Evolutionary conservation across 345 rosid genomes (phyloP).

Genomic region (Populus ilicifolia): DNA sequence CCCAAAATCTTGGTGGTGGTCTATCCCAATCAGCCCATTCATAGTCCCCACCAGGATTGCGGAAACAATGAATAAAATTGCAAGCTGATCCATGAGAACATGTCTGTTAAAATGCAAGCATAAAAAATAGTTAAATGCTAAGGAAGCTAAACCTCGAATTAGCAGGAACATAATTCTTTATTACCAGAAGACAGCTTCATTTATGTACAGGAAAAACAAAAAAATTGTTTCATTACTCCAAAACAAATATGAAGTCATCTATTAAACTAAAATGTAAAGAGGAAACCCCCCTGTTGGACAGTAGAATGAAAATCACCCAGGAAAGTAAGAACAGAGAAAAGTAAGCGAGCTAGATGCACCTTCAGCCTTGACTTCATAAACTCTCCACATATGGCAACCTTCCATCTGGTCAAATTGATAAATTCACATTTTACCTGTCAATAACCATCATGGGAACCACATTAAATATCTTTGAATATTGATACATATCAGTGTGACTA

Average conservation of each 20-base stretch:
- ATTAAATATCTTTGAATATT: background rate
- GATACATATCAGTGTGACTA: no score
- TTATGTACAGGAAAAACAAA: background rate
- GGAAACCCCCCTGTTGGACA: background rate
- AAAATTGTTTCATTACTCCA: background rate
- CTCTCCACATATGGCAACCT: conserved; percentile 95
- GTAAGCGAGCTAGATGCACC: conserved; percentile 36
- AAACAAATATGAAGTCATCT: background rate
- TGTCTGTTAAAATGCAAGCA: conserved; percentile 42
- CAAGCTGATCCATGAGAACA: conserved; percentile 91
- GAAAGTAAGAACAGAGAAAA: conserved; percentile 1
- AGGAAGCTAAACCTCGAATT: background rate
- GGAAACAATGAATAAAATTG: conserved; percentile 95
- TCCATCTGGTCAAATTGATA: conserved; percentile 83
- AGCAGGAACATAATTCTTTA: background rate
- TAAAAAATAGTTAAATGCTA: background rate
- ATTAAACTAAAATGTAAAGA: background rate
- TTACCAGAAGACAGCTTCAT: background rate
- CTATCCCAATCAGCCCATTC: conserved; percentile 97
- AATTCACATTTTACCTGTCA: conserved; percentile 78
- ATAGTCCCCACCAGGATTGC: conserved; percentile 96
- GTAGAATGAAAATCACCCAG: background rate
- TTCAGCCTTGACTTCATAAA: conserved; percentile 76
- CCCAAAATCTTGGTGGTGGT: conserved; percentile 92
- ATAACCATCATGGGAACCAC: conserved; percentile 3